Evolutionary conservation across 1,284 basidiomycete genomes (phyloP), one percentile per base, ranked within the genome.

Genomic region (Pyrrhoderma noxium): DNA sequence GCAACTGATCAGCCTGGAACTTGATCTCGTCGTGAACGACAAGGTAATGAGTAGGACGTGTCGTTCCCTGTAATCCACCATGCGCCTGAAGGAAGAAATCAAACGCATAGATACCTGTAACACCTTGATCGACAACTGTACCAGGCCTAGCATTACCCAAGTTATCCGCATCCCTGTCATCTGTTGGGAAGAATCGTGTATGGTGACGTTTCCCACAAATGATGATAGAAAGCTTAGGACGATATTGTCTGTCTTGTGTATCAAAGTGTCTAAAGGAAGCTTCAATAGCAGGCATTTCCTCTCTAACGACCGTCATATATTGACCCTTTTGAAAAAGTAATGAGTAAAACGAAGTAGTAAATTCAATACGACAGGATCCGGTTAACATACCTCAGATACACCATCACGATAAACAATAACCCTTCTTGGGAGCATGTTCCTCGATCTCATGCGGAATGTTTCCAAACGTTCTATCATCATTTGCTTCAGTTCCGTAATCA

Each of bases 171-270:
- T 76, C 66, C 8, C 60, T 60, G 1, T 62, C 63, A 34, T 77
- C 72, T 2, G 79, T 82, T 2, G 88, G 85, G 62, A 79, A 90
- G 70, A 91, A 90, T 11, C 88, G 80, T 8, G 88, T 88, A 62
- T 91, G 85, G 58, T 91, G 89, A 1, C 89, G 77, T 67, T 91
- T 91, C 18, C 83, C 81, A 62, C 86, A 89, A 51, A 90, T 77
- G 56, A 90, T 77, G 57, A 89, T 84, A 8, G 80, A 85, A 7
- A 92, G 64, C 60, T 80, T 77, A 1, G 87, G 89, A 2, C 62
- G 68, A 64, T 88, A 90, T 1, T 62, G 65, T 19, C 54, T 58
- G 50, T 72, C 66, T 0, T 72, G 58, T 0, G 68, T 70, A 55
- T 72, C 65, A 60, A 82, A 80, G 48, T 71, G 70, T 45, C 58